Base-by-base conservation (phyloP, 768 basidiomycete species). In the Amanita phalloides region DNA sequence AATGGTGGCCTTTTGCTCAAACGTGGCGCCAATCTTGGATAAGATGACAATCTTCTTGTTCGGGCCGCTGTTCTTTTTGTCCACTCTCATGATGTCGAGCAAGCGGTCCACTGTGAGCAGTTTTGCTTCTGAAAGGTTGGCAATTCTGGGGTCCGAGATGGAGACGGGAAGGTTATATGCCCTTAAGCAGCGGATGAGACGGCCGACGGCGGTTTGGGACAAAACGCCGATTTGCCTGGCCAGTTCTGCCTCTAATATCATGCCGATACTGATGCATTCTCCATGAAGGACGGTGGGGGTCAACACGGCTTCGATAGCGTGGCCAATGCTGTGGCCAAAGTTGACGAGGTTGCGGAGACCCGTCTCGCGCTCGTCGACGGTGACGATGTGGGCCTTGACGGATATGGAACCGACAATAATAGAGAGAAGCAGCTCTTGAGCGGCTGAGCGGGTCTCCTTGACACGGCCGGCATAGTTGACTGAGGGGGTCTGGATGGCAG, bases 311-410 rank as follows among this genome's bases (percentile, higher is more conserved):
- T 99, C 96, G 61, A 98, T 94, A 13, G 95, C 96, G 70, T 99
- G 96, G 0, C 96, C 96, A 60, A 99, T 94, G 39, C 88, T 92
- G 67, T 99, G 96, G 1, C 96, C 96, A 62, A 98, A 98, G 69
- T 99, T 99, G 73, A 99, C 95, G 49, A 99, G 83, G 71, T 97
- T 97, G 56, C 96, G 89, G 38, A 99, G 77, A 20, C 96, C 90
- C 0, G 93, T 93, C 70, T 99, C 96, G 62, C 86, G 89, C 66
- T 94, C 91, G 70, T 99, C 96, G 58, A 90, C 78, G 32, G 95
- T 94, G 55, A 98, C 96, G 60, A 98, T 97, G 67, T 97, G 87
- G 0, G 96, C 82, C 67, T 98, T 99, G 55, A 97, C 94, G 48
- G 84, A 85, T 67, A 93, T 93, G 35, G 93, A 96, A 1, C 88